phyloP scores from a whole-genome alignment of 495 filamentous ascomycete genomes.

The Aspergillus haitiensis region DNA sequence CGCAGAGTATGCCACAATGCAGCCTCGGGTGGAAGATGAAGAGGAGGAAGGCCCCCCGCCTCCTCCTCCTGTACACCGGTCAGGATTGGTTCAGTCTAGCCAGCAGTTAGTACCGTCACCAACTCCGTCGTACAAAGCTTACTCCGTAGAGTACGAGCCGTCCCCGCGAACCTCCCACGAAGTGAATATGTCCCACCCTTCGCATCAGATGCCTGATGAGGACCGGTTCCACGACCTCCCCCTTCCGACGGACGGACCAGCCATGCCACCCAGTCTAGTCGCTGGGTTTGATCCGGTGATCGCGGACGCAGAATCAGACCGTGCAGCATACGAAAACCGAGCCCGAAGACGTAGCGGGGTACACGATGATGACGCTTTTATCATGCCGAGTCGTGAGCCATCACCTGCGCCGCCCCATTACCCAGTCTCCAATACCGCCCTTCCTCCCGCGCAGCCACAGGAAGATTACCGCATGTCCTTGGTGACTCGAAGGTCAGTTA shows the following conservation, averaged over 20 bases:
- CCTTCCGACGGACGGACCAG: slow-evolving; percentile 39
- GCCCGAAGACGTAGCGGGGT: slow-evolving; percentile 32
- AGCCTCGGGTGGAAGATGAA: slow-evolving; percentile 68
- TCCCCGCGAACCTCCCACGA: slow-evolving; percentile 26
- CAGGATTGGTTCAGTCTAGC: slow-evolving; percentile 32
- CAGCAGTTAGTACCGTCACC: slow-evolving; percentile 32
- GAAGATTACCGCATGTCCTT: slow-evolving; percentile 26
- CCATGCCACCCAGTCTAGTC: slow-evolving; percentile 66
- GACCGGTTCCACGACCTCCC: slow-evolving; percentile 26
- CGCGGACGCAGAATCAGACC: slow-evolving; percentile 57
- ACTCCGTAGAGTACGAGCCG: slow-evolving; percentile 34
- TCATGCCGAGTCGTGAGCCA: slow-evolving; percentile 28
- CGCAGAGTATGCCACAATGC: slow-evolving; percentile 56
- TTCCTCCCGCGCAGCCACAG: slow-evolving; percentile 34
- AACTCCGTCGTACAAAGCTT: slow-evolving; percentile 36
- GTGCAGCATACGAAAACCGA: slow-evolving; percentile 28
- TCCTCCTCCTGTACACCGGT: slow-evolving; percentile 50
- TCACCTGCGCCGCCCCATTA: slow-evolving; percentile 27
- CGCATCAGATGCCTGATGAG: slow-evolving; percentile 17
- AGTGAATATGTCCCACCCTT: slow-evolving; percentile 19
- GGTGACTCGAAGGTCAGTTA: slow-evolving; percentile 14
- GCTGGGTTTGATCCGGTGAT: slow-evolving; percentile 65
- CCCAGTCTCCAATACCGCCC: slow-evolving; percentile 34
- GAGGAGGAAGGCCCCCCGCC: slow-evolving; percentile 55
- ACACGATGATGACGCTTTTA: slow-evolving; percentile 33